Evolutionary conservation across 2,329 filamentous ascomycete species (phyloP), one percentile per base, ranked within the genome.

Genomic region (Taxawa tesnikishii): DNA sequence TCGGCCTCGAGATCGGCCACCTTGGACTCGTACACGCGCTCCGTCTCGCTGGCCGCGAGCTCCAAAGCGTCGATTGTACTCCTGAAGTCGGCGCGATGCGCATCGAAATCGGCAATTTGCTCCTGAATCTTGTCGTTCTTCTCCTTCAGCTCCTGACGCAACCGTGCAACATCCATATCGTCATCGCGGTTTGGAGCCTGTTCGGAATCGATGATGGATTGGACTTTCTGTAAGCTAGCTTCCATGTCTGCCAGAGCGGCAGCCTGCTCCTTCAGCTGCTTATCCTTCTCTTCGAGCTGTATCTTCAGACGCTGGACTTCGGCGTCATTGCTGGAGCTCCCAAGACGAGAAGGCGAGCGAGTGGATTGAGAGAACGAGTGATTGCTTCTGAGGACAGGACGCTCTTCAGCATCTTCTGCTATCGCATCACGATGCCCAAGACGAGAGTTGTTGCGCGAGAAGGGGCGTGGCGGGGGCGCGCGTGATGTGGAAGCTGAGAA

Each of bases 21-120:
- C 58, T 83, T 82, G 55, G 84, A 81, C 54, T 98, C 90, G 52
- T 98, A 98, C 10, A 98, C 88, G 15, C 88, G 73, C 58, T 94
- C 82, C 0, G 90, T 98, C 60, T 98, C 90, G 0, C 85, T 82
- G 50, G 85, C 93, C 3, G 90, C 92, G 62, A 96, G 73, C 56
- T 98, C 90, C 31, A 98, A 67, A 0, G 88, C 94, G 58, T 98
- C 90, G 39, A 98, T 90, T 12, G 90, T 98, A 55, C 83, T 94
- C 43, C 90, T 70, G 59, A 98, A 98, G 55, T 98, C 90, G 12
- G 90, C 88, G 37, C 90, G 73, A 53, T 98, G 88, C 7, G 80
- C 75, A 51, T 98, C 90, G 47, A 98, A 98, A 51, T 98, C 90
- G 6, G 83, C 75, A 1, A 87, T 96, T 44, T 98, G 70, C 66